Base-by-base conservation (phyloP, 495 filamentous ascomycete genomes). In the Neurospora sp. region DNA sequence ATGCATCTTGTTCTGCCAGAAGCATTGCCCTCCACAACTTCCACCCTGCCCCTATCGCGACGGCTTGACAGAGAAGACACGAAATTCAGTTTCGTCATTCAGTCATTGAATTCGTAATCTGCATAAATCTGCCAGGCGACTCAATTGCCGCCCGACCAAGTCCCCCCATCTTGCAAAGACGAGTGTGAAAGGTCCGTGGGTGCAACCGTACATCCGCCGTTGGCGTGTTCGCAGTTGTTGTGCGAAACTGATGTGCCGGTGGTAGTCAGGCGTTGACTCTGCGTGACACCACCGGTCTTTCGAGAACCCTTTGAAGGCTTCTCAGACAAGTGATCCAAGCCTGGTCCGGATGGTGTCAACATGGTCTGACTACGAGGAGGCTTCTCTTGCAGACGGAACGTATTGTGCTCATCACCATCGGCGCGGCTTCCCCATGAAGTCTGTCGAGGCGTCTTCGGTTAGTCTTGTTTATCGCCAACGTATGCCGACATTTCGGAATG, bases 341-440 rank as follows among this genome's bases (percentile, higher is more conserved):
- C 78, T 16, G 74, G 76, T 1, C 80, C 80, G 2, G 77, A 75
- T 40, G 87, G 87, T 35, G 82, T 85, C 16, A 81, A 80, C 72
- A 89, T 80, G 73, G 81, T 85, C 71, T 85, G 81, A 73, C 83
- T 84, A 72, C 81, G 84, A 61, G 77, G 79, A 20, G 84, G 85
- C 75, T 84, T 84, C 71, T 81, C 84, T 68, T 84, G 81, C 83
- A 90, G 85, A 71, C 88, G 85, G 69, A 84, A 79, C 37, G 81
- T 84, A 78, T 90, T 87, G 82, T 91, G 87, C 68, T 85, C 81
- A 76, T 92, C 90, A 70, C 89, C 90, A 71, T 90, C 89, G 48
- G 87, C 87, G 72, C 90, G 86, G 74, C 88, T 91, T 69, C 90
- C 90, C 90, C 90, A 92, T 6, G 90, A 89, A 38, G 89, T 91